phyloP scores from a whole-genome alignment of 345 rosid species.

The Aethionema arabicum region DNA sequence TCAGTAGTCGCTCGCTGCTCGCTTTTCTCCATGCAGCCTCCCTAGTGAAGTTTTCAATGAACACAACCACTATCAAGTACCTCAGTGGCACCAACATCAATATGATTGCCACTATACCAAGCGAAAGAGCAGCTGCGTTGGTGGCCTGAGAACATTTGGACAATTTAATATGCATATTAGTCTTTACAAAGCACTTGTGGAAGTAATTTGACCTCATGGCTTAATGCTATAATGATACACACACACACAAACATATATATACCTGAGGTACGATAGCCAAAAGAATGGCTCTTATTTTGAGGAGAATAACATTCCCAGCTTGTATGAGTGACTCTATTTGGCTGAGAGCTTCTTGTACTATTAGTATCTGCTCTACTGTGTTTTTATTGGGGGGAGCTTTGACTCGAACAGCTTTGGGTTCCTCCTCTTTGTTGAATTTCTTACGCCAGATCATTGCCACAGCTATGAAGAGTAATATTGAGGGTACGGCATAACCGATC shows the following conservation, averaged over 20 bases:
- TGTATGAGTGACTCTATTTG: slow-evolving; percentile 75
- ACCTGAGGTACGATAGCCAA: slow-evolving; percentile 86
- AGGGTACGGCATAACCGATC: slow-evolving; percentile 62
- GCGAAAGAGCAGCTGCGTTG: slow-evolving; percentile 55
- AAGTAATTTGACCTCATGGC: no score
- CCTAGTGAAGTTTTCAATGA: slow-evolving; percentile 77
- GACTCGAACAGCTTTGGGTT: slow-evolving; percentile 61
- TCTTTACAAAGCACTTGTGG: background rate
- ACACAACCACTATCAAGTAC: slow-evolving; percentile 48
- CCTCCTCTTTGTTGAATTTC: slow-evolving; percentile 49
- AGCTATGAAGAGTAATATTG: slow-evolving; percentile 47
- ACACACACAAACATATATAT: background rate
- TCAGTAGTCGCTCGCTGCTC: slow-evolving; percentile 58
- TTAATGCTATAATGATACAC: no score
- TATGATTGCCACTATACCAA: slow-evolving; percentile 50
- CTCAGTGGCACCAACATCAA: slow-evolving; percentile 61
- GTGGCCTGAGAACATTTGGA: slow-evolving; percentile 56
- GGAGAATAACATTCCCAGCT: slow-evolving; percentile 67
- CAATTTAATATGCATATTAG: background rate
- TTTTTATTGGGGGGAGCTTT: slow-evolving; percentile 67
- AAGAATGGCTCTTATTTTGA: slow-evolving; percentile 84
- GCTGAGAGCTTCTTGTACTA: slow-evolving; percentile 70
- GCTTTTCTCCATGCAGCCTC: slow-evolving; percentile 70
- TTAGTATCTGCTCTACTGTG: slow-evolving; percentile 83
- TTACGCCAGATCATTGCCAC: slow-evolving; percentile 62